Evolutionary conservation across 2,329 filamentous ascomycete genomes (phyloP), one percentile per base, ranked within the genome.

Genomic region (Gaeumannomyces tritici): DNA sequence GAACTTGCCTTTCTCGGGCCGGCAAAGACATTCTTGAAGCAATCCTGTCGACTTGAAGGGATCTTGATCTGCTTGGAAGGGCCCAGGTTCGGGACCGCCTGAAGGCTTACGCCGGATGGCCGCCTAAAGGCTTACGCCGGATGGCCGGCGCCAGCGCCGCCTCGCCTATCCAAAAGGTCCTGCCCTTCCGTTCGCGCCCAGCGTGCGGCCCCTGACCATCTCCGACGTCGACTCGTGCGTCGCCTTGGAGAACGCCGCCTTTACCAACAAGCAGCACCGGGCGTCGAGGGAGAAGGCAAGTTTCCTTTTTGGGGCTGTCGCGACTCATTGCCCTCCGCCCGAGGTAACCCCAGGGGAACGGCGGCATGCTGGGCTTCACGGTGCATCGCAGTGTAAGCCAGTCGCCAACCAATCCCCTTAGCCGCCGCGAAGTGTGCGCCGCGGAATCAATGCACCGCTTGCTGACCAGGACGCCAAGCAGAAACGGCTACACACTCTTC

Each of bases 121-220:
- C n/a, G n/a, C n/a, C n/a, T n/a, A n/a, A n/a, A n/a, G n/a, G n/a
- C n/a, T n/a, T n/a, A n/a, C n/a, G n/a, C n/a, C n/a, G n/a, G n/a
- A n/a, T n/a, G n/a, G n/a, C n/a, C n/a, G 65, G 69, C 64, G 72
- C 65, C 68, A 73, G 65, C 62, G 47, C 28, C 60, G 55, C 47
- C 15, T 56, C 60, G 72, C 66, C 42, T 66, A 71, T 79, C 42
- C 74, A 80, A 63, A 76, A 80, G 64, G 67, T 80, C 51, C 70
- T 81, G 59, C 80, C 77, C 12, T 86, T 68, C 79, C 83, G 60
- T 83, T 91, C 69, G 83, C 90, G 69, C 86, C 91, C 29, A 89
- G 89, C 69, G 83, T 89, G n/a, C 85, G 90, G 61, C 83, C 89
- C 31, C 80, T 97, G 60, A 90, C 84, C 55, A 74, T 83, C 59